A percentile compares a stretch with the other conserved stretches of the same genome.
Conservation (phyloP, 2,329 filamentous ascomycete species). For the Macrophomina tecta region DNA sequence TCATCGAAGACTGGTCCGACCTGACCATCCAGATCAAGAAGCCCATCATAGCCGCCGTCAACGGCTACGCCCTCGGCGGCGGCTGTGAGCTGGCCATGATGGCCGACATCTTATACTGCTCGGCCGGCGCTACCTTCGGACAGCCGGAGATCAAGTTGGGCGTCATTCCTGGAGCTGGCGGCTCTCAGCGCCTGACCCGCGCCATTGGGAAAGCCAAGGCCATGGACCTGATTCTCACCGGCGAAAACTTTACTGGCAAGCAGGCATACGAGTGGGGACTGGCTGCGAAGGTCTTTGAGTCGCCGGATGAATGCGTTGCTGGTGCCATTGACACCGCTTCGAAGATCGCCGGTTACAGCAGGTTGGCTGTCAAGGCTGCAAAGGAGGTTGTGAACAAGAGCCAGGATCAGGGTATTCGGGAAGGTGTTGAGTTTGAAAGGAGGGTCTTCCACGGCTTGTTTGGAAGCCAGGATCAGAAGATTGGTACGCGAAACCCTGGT, state of each 20-base stretch:
- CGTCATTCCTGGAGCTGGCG: slow-evolving; percentile 88
- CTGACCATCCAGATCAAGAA: slow-evolving; percentile 87
- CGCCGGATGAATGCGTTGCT: slow-evolving; percentile 80
- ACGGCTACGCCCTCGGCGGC: slow-evolving; percentile 91
- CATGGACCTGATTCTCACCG: slow-evolving; percentile 56
- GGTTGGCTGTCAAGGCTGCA: slow-evolving; percentile 83
- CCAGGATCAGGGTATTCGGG: slow-evolving; percentile 83
- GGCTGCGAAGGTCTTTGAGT: slow-evolving; percentile 80
- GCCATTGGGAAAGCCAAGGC: slow-evolving; percentile 58
- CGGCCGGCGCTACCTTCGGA: slow-evolving; percentile 83
- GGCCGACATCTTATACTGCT: slow-evolving; percentile 94
- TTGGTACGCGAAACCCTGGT: slow-evolving; percentile 61
- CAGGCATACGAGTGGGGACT: slow-evolving; percentile 92
- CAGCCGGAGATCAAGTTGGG: slow-evolving; percentile 98
- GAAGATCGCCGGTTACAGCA: slow-evolving; percentile 85
- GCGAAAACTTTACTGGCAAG: slow-evolving; percentile 75
- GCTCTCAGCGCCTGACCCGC: slow-evolving; percentile 83
- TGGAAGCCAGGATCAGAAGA: slow-evolving; percentile 95
- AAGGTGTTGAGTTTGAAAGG: slow-evolving; percentile 94
- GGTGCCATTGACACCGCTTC: slow-evolving; percentile 82
- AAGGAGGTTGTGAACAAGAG: slow-evolving; percentile 99
- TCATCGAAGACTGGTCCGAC: slow-evolving; percentile 94
- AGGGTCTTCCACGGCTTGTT: slow-evolving; percentile 92
- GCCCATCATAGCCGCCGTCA: slow-evolving; percentile 91
- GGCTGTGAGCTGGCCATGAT: slow-evolving; percentile 98